phyloP scores from a whole-genome alignment of 1,284 basidiomycete genomes.

The Rhodotorula sp. region DNA sequence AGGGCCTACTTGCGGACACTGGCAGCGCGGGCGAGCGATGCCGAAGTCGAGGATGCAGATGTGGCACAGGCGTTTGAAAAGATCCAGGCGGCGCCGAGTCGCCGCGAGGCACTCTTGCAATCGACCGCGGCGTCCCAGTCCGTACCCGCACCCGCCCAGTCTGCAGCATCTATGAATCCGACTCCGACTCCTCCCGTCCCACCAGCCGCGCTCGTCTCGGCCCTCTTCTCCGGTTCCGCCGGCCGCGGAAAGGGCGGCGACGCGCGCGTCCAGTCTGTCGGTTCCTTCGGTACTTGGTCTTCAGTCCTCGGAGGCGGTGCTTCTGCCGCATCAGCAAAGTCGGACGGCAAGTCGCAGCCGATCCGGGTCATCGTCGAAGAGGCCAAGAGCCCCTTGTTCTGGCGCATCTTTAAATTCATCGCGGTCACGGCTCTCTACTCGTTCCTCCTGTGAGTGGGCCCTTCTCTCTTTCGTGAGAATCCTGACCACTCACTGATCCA shows the following conservation, averaged over 20 bases:
- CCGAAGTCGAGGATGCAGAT: not conserved
- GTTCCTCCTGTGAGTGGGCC: constrained; percentile 48
- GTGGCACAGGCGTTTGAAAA: constrained; percentile 16
- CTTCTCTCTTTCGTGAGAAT: constrained; percentile 43
- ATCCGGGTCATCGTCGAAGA: constrained; percentile 77
- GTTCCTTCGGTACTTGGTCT: constrained; percentile 42
- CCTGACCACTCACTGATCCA: too few relatives aligned
- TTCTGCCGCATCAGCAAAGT: constrained; percentile 13
- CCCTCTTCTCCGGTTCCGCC: constrained; percentile 32
- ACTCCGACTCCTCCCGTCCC: not conserved
- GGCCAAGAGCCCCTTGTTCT: constrained; percentile 56
- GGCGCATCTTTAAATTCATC: constrained; percentile 63
- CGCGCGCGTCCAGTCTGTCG: constrained; percentile 61
- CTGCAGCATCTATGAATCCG: not conserved
- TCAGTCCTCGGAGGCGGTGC: constrained; percentile 49
- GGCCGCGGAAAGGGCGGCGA: constrained; percentile 51
- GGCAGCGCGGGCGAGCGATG: constrained; percentile 7
- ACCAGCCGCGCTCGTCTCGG: constrained; percentile 28
- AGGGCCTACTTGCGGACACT: constrained; percentile 31
- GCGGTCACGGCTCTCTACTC: constrained; percentile 42
- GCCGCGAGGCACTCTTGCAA: constrained; percentile 20
- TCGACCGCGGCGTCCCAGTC: not conserved
- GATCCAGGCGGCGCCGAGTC: constrained; percentile 16
- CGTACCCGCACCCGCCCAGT: not conserved
- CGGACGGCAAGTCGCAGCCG: constrained; percentile 53